Evolutionary conservation across 2,329 filamentous ascomycete genomes (phyloP).

Genomic region (Pseudonectria foliicola): DNA sequence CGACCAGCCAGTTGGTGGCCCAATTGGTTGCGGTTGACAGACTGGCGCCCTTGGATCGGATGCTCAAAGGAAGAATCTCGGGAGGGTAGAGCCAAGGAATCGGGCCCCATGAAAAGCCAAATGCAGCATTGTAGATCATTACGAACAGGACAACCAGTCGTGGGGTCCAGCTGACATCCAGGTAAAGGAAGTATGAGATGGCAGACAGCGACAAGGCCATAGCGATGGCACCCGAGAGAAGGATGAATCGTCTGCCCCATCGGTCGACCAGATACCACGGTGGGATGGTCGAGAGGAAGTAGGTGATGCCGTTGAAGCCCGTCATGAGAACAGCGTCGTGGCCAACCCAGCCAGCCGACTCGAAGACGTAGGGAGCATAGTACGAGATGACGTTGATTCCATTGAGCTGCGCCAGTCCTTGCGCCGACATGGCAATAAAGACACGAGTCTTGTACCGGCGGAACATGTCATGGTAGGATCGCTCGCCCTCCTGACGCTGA

Average conservation of each 20-base stretch:
- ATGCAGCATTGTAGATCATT: conserved; percentile 97
- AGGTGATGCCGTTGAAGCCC: conserved; percentile 86
- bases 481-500: conserved; percentile 89
- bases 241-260: conserved; percentile 82
- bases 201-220: conserved; percentile 84
- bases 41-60: conserved; percentile 93
- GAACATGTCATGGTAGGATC: conserved; percentile 92
- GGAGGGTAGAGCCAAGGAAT: conserved; percentile 98
- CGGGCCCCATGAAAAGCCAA: conserved; percentile 91
- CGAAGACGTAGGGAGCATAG: conserved; percentile 93
- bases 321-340: conserved; percentile 94
- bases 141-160: conserved; percentile 87
- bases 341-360: conserved; percentile 91
- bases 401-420: conserved; percentile 91
- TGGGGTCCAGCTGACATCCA: conserved; percentile 72
- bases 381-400: conserved; percentile 99
- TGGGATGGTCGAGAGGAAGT: conserved; percentile 84
- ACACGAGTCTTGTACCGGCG: conserved; percentile 83
- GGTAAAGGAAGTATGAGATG: conserved; percentile 93
- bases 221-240: conserved; percentile 79
- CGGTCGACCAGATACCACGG: conserved; percentile 96
- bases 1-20: conserved; percentile 97
- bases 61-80: conserved; percentile 95
- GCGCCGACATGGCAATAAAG: conserved; percentile 97
- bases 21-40: conserved; percentile 94